Evolutionary conservation across 371 early-diverging fungal species (phyloP).

Genomic region (Mucor indicus): DNA sequence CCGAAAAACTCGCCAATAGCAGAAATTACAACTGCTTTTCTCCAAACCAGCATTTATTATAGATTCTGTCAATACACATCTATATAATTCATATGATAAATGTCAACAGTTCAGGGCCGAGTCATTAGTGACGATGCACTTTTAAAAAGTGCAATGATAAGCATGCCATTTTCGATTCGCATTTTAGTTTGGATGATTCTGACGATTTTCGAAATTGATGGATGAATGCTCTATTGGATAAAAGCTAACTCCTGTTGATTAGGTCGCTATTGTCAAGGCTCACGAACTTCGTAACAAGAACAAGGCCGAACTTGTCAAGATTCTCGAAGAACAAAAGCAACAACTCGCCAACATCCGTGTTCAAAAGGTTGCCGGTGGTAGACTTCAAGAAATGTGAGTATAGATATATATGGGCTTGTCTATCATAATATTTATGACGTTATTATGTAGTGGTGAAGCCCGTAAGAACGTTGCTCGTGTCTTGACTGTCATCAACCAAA

Average conservation of each 20-base stretch:
- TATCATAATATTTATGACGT: background rate
- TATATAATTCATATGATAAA: no score
- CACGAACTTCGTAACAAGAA: conserved; percentile 89
- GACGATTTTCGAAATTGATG: no score
- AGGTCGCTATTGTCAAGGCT: conserved; percentile 78
- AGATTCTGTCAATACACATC: no score
- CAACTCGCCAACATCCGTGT: conserved; percentile 89
- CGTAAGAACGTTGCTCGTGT: conserved; percentile 95
- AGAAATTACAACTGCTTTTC: background rate
- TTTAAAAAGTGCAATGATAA: background rate
- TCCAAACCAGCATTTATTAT: background rate
- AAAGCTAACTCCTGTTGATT: background rate
- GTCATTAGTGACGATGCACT: no score
- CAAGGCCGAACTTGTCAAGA: conserved; percentile 86
- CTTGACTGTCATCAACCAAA: conserved; percentile 91
- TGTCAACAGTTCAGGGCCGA: background rate
- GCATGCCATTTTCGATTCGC: background rate
- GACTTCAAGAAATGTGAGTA: conserved; percentile 80
- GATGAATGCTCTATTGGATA: no score
- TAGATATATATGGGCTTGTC: background rate
- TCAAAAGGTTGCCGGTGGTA: conserved; percentile 85
- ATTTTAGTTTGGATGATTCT: background rate
- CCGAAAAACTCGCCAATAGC: background rate
- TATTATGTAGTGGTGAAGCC: conserved; percentile 59
- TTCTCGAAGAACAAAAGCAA: conserved; percentile 90